phyloP scores from a whole-genome alignment of 192 early-diverging fungal genomes.

The Martensiomyces pterosporus region DNA sequence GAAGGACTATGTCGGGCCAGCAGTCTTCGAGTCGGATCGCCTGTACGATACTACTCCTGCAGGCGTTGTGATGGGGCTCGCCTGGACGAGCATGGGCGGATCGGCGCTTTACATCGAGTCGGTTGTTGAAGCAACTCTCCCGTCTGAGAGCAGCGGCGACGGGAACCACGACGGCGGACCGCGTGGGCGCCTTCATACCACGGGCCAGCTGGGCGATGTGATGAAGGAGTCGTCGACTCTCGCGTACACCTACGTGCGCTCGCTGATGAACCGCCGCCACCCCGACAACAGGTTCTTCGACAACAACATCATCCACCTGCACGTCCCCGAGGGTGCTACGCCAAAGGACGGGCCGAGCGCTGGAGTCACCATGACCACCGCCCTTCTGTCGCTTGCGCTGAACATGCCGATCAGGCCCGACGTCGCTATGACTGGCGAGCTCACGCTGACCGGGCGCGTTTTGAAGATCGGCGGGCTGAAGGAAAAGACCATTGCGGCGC shows the following conservation, averaged over 20 bases:
- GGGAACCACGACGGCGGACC: constrained; percentile 3
- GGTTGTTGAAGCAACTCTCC: constrained; percentile 76
- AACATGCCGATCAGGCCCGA: constrained; percentile 68
- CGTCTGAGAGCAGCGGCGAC: constrained; percentile 24
- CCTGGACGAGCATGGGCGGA: constrained; percentile 97
- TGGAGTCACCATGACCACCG: constrained; percentile 93
- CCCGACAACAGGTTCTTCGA: constrained; percentile 91
- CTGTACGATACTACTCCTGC: constrained; percentile 88
- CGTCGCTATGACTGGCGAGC: constrained; percentile 97
- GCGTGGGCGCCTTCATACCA: constrained; percentile 70
- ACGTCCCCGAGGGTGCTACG: constrained; percentile 95
- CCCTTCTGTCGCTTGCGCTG: constrained; percentile 88
- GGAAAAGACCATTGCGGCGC: constrained; percentile 98
- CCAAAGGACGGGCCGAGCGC: constrained; percentile 98
- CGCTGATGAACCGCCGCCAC: constrained; percentile 66
- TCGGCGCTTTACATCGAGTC: constrained; percentile 95
- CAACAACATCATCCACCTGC: constrained; percentile 85
- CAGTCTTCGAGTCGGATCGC: constrained; percentile 81
- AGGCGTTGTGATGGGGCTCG: constrained; percentile 97
- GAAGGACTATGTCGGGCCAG: constrained; percentile 91
- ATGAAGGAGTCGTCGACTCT: constrained; percentile 98
- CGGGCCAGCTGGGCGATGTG: constrained; percentile 97
- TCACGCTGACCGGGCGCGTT: constrained; percentile 95
- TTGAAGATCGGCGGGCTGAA: constrained; percentile 97
- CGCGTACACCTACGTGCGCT: constrained; percentile 94